Percentiles rank a stretch among this genome's conserved stretches.
phyloP scores from a whole-genome alignment of 352 stramenopile species.

The Phytophthora rubi region DNA sequence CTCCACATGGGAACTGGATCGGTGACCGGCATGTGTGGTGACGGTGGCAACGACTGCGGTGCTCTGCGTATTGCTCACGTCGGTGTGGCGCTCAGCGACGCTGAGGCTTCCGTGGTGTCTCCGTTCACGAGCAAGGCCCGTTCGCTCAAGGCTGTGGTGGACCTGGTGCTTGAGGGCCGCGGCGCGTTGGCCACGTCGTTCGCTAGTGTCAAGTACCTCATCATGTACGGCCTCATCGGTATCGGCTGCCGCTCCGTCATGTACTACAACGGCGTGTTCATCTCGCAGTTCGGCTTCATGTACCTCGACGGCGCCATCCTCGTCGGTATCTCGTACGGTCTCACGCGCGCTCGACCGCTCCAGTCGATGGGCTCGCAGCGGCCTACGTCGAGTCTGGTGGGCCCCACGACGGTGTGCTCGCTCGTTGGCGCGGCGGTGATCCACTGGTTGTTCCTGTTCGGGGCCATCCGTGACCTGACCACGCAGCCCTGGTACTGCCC shows the following conservation, averaged over 20 bases:
- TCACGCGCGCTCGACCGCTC: slow-evolving; percentile 74
- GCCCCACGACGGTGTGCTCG: slow-evolving; percentile 72
- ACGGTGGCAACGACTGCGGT: slow-evolving; percentile 92
- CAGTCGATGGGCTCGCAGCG: slow-evolving; percentile 63
- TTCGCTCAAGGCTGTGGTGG: slow-evolving; percentile 73
- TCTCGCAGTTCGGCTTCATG: slow-evolving; percentile 89
- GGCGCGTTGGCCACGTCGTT: slow-evolving; percentile 86
- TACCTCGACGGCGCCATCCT: slow-evolving; percentile 83
- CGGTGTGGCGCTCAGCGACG: slow-evolving; percentile 89
- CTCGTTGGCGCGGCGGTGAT: slow-evolving; percentile 63
- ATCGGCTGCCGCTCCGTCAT: slow-evolving; percentile 85
- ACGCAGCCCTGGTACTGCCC: slow-evolving; percentile 72
- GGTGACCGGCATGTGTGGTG: slow-evolving; percentile 85
- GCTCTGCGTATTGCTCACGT: slow-evolving; percentile 92
- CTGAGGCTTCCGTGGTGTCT: slow-evolving; percentile 88
- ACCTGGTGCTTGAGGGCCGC: slow-evolving; percentile 83
- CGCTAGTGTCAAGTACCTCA: slow-evolving; percentile 86
- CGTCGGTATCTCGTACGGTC: slow-evolving; percentile 79
- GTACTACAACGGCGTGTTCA: slow-evolving; percentile 89
- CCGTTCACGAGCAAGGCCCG: slow-evolving; percentile 91
- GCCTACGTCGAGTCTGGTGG: slow-evolving; percentile 85
- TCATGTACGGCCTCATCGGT: slow-evolving; percentile 89
- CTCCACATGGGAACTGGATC: slow-evolving; percentile 66
- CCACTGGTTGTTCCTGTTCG: slow-evolving; percentile 81
- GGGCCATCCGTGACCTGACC: slow-evolving; percentile 64